Conservation (phyloP, 495 filamentous ascomycete genomes). For the Articulospora tetracladia region DNA sequence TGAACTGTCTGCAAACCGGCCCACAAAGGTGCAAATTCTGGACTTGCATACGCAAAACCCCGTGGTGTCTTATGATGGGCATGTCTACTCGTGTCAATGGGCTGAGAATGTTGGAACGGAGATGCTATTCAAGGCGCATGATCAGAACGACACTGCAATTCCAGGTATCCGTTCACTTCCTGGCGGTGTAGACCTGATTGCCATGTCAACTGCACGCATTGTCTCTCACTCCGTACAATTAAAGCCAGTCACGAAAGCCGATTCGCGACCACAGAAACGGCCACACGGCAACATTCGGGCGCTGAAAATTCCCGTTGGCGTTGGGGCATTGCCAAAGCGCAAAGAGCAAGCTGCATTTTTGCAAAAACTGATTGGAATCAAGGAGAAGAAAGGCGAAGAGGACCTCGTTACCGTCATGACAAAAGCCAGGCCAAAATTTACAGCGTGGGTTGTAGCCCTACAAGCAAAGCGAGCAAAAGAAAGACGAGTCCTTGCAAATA, state of each 20-base stretch:
- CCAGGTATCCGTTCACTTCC: conserved; percentile 38
- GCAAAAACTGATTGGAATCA: conserved; percentile 43
- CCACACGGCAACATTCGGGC: conserved; percentile 45
- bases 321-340: neutral
- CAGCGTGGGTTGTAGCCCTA: neutral
- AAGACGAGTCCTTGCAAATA: neutral
- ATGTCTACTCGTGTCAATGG: conserved; percentile 75
- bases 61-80: conserved; percentile 68
- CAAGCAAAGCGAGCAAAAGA: conserved; percentile 10
- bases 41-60: conserved; percentile 71
- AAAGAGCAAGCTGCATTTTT: conserved; percentile 18
- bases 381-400: conserved; percentile 47
- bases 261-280: conserved; percentile 34
- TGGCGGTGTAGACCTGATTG: conserved; percentile 55
- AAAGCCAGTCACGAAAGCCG: conserved; percentile 1
- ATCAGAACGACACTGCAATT: conserved; percentile 28
- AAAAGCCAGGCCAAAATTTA: neutral
- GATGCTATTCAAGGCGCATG: conserved; percentile 59
- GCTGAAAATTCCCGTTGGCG: conserved; percentile 5
- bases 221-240: conserved; percentile 34
- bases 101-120: conserved; percentile 75
- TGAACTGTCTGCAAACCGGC: conserved; percentile 4
- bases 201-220: conserved; percentile 49
- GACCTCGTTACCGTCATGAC: conserved; percentile 38
- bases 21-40: conserved; percentile 67